Evolutionary conservation across 768 basidiomycete species (phyloP).

Genomic region (Naganishia onofrii): DNA sequence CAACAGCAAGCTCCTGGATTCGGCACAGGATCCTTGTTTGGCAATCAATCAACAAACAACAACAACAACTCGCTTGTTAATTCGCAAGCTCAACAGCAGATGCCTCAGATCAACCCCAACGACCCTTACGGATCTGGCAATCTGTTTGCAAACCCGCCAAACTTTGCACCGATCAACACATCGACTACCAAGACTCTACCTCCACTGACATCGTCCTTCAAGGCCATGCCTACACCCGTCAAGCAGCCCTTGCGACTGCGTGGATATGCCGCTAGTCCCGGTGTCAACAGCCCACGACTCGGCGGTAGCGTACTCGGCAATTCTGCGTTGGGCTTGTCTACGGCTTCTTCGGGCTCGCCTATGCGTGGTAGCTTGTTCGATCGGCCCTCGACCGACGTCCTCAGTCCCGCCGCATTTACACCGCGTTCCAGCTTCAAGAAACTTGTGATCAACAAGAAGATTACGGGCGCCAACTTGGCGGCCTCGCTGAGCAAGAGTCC

Average conservation of each 20-base stretch:
- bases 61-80: constrained; percentile 45
- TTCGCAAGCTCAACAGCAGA: constrained; percentile 45
- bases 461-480: constrained; percentile 45
- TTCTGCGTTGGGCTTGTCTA: constrained; percentile 19
- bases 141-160: constrained; percentile 61
- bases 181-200: constrained; percentile 47
- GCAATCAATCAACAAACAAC: constrained; percentile 38
- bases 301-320: constrained; percentile 7
- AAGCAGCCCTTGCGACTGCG: constrained; percentile 34
- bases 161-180: constrained; percentile 56
- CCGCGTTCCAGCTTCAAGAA: constrained; percentile 85
- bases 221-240: constrained; percentile 45
- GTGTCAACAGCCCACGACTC: constrained; percentile 21
- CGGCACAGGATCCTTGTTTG: constrained; percentile 28
- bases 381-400: constrained; percentile 62
- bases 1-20: constrained; percentile 34
- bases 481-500: constrained; percentile 43
- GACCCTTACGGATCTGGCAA: constrained; percentile 55
- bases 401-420: constrained; percentile 67
- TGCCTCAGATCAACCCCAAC: constrained; percentile 36
- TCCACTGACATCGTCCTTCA: constrained; percentile 48
- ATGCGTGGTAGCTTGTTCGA: constrained; percentile 33
- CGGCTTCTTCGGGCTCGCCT: constrained; percentile 32
- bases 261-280: constrained; percentile 33
- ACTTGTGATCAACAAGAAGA: constrained; percentile 79